Base-by-base conservation (phyloP, 2,329 filamentous ascomycete species). In the Cytospora paraplurivora region DNA sequence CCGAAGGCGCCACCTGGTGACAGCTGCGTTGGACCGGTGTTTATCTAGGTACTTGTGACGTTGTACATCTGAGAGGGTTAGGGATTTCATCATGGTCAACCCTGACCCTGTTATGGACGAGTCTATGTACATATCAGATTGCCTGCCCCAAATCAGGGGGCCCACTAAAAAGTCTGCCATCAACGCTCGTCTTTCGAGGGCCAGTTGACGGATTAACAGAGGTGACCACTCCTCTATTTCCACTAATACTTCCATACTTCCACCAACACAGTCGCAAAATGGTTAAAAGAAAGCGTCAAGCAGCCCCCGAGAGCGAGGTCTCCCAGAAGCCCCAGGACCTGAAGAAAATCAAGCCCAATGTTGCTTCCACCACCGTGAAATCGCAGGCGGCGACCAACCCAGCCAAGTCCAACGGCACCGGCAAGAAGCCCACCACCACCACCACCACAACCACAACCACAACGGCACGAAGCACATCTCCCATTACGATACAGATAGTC, bases 401-500 rank as follows among this genome's bases (percentile, higher is more conserved):
- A n/a, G 15, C 51, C 38, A 60, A 56, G 51, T 27, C 54, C 19
- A 52, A 59, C 19, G 17, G 51, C 19, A 53, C 70, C 74, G 51
- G 77, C 86, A 69, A 88, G 50, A 77, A 86, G 69, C 88, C 37
- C n/a, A 11, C 27, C 27, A 27, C 37, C n/a, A 11, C 27, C 27
- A 27, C 27, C 27, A 27, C 27, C 27, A 27, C 27, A 27, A 3
- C 27, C 27, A 27, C 27, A 27, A 27, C 27, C 27, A 27, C 27
- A 27, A 27, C 61, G 32, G 50, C 10, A 55, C 57, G 19, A 33
- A 63, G 49, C 19, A 41, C 47, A 27, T 58, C 62, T 7, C 61
- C 62, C 35, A 56, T 66, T 35, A 62, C 89, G n/a, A 82, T 98
- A 64, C 95, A 98, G 76, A 89, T 99, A 68, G 84, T 98, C 65